Evolutionary conservation across 1,139 yeast species (phyloP), one percentile per base, ranked within the genome.

Genomic region (Magnusiomyces sp.): DNA sequence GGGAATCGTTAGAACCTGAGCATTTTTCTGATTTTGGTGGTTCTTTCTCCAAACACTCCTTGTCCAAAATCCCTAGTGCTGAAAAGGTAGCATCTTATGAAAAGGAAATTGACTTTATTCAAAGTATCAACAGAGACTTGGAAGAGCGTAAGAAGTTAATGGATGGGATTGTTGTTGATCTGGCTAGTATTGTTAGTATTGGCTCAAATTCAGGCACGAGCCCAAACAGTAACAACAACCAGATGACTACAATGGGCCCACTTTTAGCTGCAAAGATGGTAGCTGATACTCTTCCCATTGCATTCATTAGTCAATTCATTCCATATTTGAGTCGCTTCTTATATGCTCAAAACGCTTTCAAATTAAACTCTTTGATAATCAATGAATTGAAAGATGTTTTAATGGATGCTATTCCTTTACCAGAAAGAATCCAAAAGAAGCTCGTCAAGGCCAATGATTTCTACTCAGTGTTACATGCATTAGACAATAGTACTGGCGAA

Each of bases 231-330:
- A 14, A 23, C n/a, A 29, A 17, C 5, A 32, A 38, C 14, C 45
- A 38, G 2, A 42, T 42, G 45, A 29, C 45, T 13, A 42, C 45
- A 10, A 42, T 42, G 45, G 45, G 45, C 19, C 45, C 45, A 11
- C 38, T 42, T 19, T 20, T 42, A 5, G 45, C 45, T 7, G 45
- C 45, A 2, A 42, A 42, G 19, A 42, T 42, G 45, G 45, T 42
- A 19, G 19, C 45, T 5, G 45, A 42, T 17, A 42, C 45, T 10
- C 45, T 42, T 33, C 45, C 45, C 17, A 27, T 42, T 27, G 33
- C 45, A 19, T 38, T 23, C 31, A 42, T 42, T 20, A 32, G 39
- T 13, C 17, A 33, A 17, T 42, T 42, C 13, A 42, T 42, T 33
- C 45, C 45, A 2, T 19, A 42, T 31, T 38, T 42, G 6, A 38